Evolutionary conservation across 2,329 filamentous ascomycete species (phyloP).

Genomic region (Fusarium sp.): DNA sequence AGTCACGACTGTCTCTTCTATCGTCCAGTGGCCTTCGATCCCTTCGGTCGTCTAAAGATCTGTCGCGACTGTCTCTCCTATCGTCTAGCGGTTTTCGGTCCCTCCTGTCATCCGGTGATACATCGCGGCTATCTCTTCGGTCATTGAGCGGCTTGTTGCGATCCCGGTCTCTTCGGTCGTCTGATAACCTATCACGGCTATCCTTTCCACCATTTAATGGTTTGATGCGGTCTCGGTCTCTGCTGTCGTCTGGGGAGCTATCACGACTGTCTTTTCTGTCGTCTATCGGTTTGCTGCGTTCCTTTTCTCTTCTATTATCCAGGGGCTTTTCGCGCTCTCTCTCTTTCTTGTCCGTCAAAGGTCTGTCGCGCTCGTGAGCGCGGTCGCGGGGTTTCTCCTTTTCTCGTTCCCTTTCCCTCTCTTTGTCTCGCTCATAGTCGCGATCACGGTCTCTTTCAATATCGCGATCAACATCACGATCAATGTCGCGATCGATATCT

Average conservation of each 20-base stretch:
- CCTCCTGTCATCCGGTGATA: not conserved
- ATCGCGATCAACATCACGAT: constrained; percentile 18
- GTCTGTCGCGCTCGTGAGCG: constrained; percentile 17
- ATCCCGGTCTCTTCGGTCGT: not conserved
- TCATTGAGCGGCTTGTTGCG: not conserved
- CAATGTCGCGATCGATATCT: constrained; percentile 7
- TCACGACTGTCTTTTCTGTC: constrained; percentile 10
- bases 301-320: not conserved
- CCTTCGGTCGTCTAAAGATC: not conserved
- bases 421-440: constrained; percentile 12
- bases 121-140: not conserved
- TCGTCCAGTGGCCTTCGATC: not conserved
- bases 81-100: not conserved
- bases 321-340: not conserved
- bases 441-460: constrained; percentile 2
- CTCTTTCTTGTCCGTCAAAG: not conserved
- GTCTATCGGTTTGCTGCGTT: constrained; percentile 3
- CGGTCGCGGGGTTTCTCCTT: constrained; percentile 8
- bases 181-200: not conserved
- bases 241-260: constrained; percentile 1
- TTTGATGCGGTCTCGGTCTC: not conserved
- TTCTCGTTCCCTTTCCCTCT: constrained; percentile 15
- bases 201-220: not conserved
- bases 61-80: not conserved
- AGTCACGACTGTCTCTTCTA: not conserved